These are phyloP conservation scores for Trypanosomatidae sp. DNA, from an alignment of 208 protist genomes.

Conservation along the genomic window DNA sequence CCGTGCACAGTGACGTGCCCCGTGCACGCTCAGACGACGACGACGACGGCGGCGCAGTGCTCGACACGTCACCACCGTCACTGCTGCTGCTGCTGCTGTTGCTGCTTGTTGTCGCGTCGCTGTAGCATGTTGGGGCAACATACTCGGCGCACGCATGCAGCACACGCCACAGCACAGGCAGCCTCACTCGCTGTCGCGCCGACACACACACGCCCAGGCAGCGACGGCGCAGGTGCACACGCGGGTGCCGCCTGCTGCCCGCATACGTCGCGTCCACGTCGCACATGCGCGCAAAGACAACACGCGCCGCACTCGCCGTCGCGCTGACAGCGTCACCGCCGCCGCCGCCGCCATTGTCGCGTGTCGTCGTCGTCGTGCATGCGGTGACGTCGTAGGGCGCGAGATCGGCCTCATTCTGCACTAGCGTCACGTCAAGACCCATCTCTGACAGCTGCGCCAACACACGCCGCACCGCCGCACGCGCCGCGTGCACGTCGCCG, in stretches of 20 bases:
- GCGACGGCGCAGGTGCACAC: slow-evolving; percentile 47
- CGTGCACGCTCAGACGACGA: no score
- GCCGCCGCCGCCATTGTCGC: no score
- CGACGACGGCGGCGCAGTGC: no score
- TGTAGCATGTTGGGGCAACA: slow-evolving; percentile 31
- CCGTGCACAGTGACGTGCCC: slow-evolving; percentile 11
- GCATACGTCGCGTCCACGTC: slow-evolving; percentile 38
- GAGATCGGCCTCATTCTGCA: slow-evolving; percentile 26
- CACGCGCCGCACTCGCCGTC: no score
- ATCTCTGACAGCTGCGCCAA: slow-evolving; percentile 29
- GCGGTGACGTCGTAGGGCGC: no score
- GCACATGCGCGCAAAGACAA: slow-evolving; percentile 63
- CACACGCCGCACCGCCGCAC: slow-evolving; percentile 17
- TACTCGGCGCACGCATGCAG: slow-evolving; percentile 23
- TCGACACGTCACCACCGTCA: no score
- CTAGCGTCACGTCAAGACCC: slow-evolving; percentile 54
- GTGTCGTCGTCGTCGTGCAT: no score
- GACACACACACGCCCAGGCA: slow-evolving; percentile 77
- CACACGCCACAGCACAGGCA: slow-evolving; percentile 54
- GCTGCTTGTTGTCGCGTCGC: no score
- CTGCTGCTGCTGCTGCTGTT: no score
- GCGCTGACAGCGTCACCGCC: no score
- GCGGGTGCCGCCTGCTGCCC: slow-evolving; percentile 44
- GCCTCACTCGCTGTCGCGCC: slow-evolving; percentile 23
- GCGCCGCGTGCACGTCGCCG: slow-evolving; percentile 31